These are phyloP conservation scores for Mycosphaerella sp. DNA, from an alignment of 2,329 filamentous ascomycete species.

Conservation along the genomic window DNA sequence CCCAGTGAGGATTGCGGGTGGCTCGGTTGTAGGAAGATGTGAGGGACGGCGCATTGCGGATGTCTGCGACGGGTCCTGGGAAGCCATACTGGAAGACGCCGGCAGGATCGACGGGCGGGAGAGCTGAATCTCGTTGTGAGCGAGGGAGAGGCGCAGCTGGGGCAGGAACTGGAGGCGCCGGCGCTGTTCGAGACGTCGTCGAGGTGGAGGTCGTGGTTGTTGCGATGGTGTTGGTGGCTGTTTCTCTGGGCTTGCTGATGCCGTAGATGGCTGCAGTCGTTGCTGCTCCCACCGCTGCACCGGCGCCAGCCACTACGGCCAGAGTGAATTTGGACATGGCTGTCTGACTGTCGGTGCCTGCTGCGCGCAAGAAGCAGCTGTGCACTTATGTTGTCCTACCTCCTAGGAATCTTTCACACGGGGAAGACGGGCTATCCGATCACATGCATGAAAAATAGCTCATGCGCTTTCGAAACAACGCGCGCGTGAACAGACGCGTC, in stretches of 20 bases:
- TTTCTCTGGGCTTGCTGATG: slow-evolving; percentile 27
- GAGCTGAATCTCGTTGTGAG: slow-evolving; percentile 21
- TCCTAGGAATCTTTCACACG: too few species aligned
- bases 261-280: slow-evolving; percentile 44
- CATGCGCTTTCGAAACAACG: too few species aligned
- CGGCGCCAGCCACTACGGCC: slow-evolving; percentile 44
- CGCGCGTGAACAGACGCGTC: too few species aligned
- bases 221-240: slow-evolving; percentile 24
- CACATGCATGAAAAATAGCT: too few species aligned
- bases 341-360: neutral
- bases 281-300: slow-evolving; percentile 45
- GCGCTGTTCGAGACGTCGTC: slow-evolving; percentile 24
- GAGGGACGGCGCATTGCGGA: slow-evolving; percentile 68
- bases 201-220: slow-evolving; percentile 33
- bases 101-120: slow-evolving; percentile 42
- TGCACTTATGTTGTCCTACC: too few species aligned
- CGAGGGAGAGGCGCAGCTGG: slow-evolving; percentile 25
- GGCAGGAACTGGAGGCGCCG: slow-evolving; percentile 23
- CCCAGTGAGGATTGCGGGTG: slow-evolving; percentile 88
- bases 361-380: too few species aligned
- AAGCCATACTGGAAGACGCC: slow-evolving; percentile 61
- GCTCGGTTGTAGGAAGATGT: slow-evolving; percentile 87
- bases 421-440: too few species aligned
- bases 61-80: slow-evolving; percentile 80
- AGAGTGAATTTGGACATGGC: slow-evolving; percentile 47